Percentiles rank a stretch among this genome's conserved stretches.
Evolutionary conservation across 1,139 yeast species (phyloP).

Genomic region (Candida pseudoviswanathii): DNA sequence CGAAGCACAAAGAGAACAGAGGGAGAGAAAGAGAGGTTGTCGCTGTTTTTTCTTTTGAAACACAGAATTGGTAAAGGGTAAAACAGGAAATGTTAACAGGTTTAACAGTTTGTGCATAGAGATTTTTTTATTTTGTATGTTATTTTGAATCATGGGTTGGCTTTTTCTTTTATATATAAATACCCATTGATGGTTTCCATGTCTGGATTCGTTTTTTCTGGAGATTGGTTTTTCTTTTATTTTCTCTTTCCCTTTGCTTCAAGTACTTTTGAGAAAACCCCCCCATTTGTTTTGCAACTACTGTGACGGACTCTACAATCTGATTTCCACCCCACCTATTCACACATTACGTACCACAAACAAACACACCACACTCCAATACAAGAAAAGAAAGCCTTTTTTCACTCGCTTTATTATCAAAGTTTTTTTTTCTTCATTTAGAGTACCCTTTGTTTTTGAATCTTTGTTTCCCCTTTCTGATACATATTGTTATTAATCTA

Average conservation of each 20-base stretch:
- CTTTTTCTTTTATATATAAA: not conserved
- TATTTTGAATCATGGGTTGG: constrained; percentile 1
- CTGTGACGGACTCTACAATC: not conserved
- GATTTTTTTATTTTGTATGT: not conserved
- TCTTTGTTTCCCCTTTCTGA: not conserved
- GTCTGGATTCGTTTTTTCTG: not conserved
- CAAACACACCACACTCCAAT: not conserved
- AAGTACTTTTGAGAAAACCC: not conserved
- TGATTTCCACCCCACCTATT: not conserved
- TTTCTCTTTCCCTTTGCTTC: not conserved
- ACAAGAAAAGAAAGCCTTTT: not conserved
- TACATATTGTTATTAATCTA: constrained; percentile 3
- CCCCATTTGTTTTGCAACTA: not conserved
- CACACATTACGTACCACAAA: not conserved
- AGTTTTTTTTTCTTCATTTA: constrained; percentile 1
- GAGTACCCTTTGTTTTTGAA: not conserved
- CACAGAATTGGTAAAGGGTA: not conserved
- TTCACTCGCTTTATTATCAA: constrained; percentile 4
- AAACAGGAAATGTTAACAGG: constrained; percentile 2
- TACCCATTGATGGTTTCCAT: not conserved
- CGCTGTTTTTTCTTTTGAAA: not conserved
- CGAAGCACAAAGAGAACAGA: not conserved
- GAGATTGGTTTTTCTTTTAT: not conserved
- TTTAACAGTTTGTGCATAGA: constrained; percentile 4
- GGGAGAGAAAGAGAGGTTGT: not conserved